Base-by-base conservation (phyloP, 768 basidiomycete genomes). In the Tulasnella sp. region DNA sequence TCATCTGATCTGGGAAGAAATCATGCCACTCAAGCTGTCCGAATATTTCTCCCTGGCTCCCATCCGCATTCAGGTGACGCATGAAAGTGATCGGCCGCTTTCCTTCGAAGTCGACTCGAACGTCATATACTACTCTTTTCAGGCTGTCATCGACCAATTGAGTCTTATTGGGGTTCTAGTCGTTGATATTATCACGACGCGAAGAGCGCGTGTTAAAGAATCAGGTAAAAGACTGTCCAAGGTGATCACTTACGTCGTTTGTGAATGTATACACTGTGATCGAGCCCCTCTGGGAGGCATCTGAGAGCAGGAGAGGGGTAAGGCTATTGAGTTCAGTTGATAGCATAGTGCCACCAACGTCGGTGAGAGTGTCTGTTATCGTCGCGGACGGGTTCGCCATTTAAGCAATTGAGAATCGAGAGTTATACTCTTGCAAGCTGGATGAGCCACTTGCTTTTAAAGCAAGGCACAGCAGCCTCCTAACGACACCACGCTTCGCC, bases 11-110 rank as follows among this genome's bases (percentile, higher is more conserved):
- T 27, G 58, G 34, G 19, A 51, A 49, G 27, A 41, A 2, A 11
- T 59, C 58, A 23, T 59, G 58, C 58, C 58, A 59, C 41, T 59
- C 58, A 30, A 59, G 30, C 9, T 19, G 34, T 11, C 58, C 58
- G 21, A 59, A 59, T 7, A 34, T 41, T 7, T 45, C 56, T 15
- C 56, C 56, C 30, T 45, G 21, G 19, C 44, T 59, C 10, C 58
- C 58, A 29, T 48, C 47, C 1, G 17, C 30, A 10, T 59, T 30
- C 27, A 51, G 1, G 24, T 30, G 23, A 5, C 45, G 19, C 26
- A 59, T 30, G 45, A 49, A 49, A 24, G 58, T 59, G 44, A 59
- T 59, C 4, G 58, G 47, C 10, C 45, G 45, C 29, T 59, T 59
- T 21, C 58, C 58, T 10, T 48, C 32, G 23, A 59, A 59, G 17